These are phyloP conservation scores for Leccinum incarnatum DNA, from an alignment of 768 basidiomycete genomes.

Conservation along the genomic window DNA sequence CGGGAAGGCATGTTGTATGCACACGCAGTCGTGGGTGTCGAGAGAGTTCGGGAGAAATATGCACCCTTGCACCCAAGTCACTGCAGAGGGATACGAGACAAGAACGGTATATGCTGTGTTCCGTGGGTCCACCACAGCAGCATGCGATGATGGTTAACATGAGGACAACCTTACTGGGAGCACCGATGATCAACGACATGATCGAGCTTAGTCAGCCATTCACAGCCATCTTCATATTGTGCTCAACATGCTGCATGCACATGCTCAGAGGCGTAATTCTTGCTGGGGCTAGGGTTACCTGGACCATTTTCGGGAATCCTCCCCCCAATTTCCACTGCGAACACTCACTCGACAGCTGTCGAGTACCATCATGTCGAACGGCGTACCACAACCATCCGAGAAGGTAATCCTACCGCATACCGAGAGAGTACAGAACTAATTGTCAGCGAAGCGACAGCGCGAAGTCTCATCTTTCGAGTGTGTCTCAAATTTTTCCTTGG, in stretches of 20 bases:
- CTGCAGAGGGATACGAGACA: neutral
- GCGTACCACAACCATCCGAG: neutral
- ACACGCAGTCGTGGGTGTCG: neutral
- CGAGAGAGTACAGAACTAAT: neutral
- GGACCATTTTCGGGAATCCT: neutral
- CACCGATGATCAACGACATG: too few species aligned
- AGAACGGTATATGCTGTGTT: neutral
- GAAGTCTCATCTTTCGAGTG: neutral
- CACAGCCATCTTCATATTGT: too few species aligned
- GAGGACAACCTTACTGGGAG: neutral
- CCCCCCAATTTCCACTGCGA: neutral
- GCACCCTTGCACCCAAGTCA: neutral
- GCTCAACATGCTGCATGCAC: too few species aligned
- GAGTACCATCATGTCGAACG: neutral
- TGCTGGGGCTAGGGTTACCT: too few species aligned
- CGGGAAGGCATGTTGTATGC: slow-evolving; percentile 24
- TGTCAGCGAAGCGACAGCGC: neutral
- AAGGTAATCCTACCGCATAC: neutral
- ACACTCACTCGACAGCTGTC: neutral
- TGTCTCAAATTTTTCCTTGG: neutral
- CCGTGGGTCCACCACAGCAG: neutral
- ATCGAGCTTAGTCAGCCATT: too few species aligned
- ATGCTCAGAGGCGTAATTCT: too few species aligned
- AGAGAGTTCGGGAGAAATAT: neutral
- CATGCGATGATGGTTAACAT: neutral